Evolutionary conservation across 495 filamentous ascomycete species (phyloP).

Genomic region (Podospora australis): DNA sequence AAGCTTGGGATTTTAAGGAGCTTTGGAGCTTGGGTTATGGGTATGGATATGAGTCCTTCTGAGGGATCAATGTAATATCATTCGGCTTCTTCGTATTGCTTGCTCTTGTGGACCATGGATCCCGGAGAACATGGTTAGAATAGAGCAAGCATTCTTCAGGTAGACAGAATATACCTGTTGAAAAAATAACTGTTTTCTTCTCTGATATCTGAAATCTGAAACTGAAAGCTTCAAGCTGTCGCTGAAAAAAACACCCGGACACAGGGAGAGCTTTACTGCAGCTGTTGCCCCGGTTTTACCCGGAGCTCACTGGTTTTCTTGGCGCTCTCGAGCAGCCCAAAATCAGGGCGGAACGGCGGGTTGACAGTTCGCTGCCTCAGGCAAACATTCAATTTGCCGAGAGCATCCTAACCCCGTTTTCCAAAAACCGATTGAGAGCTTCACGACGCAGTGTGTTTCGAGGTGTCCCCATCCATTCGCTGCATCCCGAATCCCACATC

Average conservation of each 20-base stretch:
- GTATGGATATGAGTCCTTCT: slow-evolving; percentile 13
- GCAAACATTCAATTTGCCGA: slow-evolving; percentile 29
- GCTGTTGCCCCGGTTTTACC: slow-evolving; percentile 11
- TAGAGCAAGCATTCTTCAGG: slow-evolving; percentile 8
- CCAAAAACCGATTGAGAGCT: slow-evolving; percentile 31
- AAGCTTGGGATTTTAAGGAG: slow-evolving; percentile 1
- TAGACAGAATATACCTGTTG: not conserved
- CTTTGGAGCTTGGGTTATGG: slow-evolving; percentile 10
- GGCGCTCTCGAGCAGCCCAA: not conserved
- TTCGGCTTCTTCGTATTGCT: slow-evolving; percentile 8
- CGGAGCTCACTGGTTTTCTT: slow-evolving; percentile 3
- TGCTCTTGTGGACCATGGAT: not conserved
- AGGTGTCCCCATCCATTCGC: slow-evolving; percentile 28
- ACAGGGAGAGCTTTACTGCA: not conserved
- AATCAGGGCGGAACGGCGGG: not conserved
- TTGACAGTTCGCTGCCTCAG: slow-evolving; percentile 21
- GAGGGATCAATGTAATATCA: slow-evolving; percentile 6
- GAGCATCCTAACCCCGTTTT: slow-evolving; percentile 25
- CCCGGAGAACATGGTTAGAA: too few relatives aligned
- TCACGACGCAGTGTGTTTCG: slow-evolving; percentile 33
- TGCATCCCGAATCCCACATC: slow-evolving; percentile 27
- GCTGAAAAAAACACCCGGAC: not conserved
- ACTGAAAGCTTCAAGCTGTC: too few relatives aligned
- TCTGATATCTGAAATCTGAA: not conserved
- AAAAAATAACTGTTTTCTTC: not conserved